These are phyloP conservation scores for Botrytis pseudocinerea DNA, from an alignment of 2,329 filamentous ascomycete genomes.

Conservation along the genomic window DNA sequence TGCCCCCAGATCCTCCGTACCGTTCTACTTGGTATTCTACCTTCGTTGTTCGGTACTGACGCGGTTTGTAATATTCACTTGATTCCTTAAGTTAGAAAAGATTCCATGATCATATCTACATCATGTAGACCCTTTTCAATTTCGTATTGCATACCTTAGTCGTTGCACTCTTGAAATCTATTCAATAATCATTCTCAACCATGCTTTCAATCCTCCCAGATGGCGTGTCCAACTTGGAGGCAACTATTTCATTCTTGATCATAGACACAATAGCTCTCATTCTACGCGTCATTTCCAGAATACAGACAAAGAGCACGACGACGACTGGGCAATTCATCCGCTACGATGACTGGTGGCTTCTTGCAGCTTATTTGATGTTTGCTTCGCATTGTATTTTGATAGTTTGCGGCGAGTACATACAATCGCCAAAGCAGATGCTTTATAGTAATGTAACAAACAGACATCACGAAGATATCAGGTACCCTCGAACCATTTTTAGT, in stretches of 20 bases:
- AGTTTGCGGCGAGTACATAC: slow-evolving; percentile 13
- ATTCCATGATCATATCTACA: background rate
- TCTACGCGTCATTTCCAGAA: slow-evolving; percentile 17
- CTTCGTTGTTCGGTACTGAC: background rate
- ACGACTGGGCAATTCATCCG: background rate
- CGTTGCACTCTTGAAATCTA: background rate
- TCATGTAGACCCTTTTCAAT: background rate
- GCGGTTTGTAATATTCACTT: slow-evolving; percentile 12
- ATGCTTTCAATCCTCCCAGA: slow-evolving; percentile 13
- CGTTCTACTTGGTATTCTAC: background rate
- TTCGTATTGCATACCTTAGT: background rate
- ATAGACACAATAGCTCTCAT: slow-evolving; percentile 10
- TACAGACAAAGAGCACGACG: background rate
- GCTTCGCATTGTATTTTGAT: slow-evolving; percentile 14
- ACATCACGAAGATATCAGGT: slow-evolving; percentile 10
- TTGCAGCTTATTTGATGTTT: slow-evolving; percentile 17
- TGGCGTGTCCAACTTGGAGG: slow-evolving; percentile 4
- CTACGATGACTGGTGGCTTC: slow-evolving; percentile 18
- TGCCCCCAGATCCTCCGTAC: background rate
- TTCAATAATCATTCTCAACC: background rate
- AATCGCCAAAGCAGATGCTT: background rate
- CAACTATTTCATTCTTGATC: slow-evolving; percentile 10
- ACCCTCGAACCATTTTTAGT: slow-evolving; percentile 17
- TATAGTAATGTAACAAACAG: slow-evolving; percentile 6
- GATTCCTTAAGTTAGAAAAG: background rate